Conservation (phyloP, 306 rosid species). For the Erythrophleum fordii region DNA sequence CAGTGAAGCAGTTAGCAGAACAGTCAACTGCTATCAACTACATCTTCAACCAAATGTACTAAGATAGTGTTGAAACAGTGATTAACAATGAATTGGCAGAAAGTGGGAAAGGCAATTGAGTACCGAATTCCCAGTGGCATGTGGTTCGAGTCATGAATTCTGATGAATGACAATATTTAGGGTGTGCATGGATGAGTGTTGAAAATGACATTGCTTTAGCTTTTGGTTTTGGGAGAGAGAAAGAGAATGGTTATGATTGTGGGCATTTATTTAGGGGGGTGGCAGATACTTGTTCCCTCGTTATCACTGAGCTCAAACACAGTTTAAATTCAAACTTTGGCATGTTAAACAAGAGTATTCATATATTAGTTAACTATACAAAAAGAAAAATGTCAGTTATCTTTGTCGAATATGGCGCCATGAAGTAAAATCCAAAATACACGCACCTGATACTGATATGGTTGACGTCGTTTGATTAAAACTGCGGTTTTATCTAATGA, state of each 20-base stretch:
- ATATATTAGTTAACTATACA: no score
- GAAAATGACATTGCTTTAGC: no score
- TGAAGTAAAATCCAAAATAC: no score
- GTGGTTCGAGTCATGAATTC: background rate
- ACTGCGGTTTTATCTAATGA: background rate
- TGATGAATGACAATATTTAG: background rate
- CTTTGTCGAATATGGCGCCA: background rate
- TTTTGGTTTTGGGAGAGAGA: no score
- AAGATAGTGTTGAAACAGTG: background rate
- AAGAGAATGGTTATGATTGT: background rate
- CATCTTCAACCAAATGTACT: background rate
- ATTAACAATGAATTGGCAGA: background rate
- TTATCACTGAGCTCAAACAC: no score
- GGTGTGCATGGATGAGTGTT: no score
- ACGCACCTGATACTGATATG: background rate
- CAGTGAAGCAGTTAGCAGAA: background rate
- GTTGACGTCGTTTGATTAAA: background rate
- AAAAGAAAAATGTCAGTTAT: no score
- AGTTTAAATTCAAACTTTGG: background rate
- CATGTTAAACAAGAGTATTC: no score
- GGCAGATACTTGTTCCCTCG: background rate
- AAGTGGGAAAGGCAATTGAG: no score
- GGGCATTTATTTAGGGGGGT: background rate
- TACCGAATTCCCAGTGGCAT: background rate
- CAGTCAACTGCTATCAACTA: background rate